phyloP scores from a whole-genome alignment of 2,329 filamentous ascomycete species.

The Trichoderma brevicompactum region DNA sequence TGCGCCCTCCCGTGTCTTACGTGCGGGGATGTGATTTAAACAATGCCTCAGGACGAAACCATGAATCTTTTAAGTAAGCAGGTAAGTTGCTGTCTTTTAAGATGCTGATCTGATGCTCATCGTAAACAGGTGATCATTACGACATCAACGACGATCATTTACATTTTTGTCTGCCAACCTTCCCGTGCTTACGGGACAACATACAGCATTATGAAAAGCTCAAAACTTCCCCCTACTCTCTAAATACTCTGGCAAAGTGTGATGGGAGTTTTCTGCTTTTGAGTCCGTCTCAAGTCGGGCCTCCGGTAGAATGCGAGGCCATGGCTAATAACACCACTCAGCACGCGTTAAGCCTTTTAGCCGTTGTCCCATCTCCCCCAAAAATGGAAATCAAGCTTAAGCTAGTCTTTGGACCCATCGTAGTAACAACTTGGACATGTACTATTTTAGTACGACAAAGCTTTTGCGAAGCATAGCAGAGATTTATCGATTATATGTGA shows the following conservation, averaged over 20 bases:
- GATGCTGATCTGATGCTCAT: not conserved
- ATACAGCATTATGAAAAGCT: not conserved
- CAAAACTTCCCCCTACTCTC: not conserved
- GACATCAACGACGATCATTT: not conserved
- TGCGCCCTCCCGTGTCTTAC: not conserved
- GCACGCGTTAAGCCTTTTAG: constrained; percentile 1
- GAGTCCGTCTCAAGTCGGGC: not conserved
- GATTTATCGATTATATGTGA: not conserved
- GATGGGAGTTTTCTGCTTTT: not conserved
- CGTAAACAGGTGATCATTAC: not conserved
- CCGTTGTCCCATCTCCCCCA: not conserved
- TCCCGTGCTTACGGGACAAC: too few relatives aligned
- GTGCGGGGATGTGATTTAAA: not conserved
- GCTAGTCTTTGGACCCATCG: not conserved
- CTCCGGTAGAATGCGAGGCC: not conserved
- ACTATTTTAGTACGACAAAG: not conserved
- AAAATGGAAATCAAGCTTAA: not conserved
- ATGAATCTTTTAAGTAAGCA: too few relatives aligned
- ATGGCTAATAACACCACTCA: not conserved
- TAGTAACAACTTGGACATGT: not conserved
- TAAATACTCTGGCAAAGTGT: not conserved
- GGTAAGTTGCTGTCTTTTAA: too few relatives aligned
- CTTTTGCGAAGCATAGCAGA: not conserved
- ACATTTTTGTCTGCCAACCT: not conserved
- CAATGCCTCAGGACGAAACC: not conserved